Conservation (phyloP, 2,329 filamentous ascomycete species). For the Hymenoscyphus occultus region DNA sequence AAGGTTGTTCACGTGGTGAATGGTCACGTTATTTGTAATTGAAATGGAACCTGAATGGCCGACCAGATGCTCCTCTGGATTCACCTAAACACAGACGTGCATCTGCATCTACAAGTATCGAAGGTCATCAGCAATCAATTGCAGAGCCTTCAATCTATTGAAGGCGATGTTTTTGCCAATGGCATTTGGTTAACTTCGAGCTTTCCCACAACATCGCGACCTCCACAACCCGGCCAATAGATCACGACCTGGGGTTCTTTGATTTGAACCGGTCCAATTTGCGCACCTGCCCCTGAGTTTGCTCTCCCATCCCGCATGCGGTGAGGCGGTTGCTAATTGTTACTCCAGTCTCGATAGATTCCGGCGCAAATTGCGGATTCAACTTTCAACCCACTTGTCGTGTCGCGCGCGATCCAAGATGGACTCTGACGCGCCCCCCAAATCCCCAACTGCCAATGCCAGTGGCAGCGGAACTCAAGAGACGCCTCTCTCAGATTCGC, state of each 20-base stretch:
- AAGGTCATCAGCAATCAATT: constrained; percentile 11
- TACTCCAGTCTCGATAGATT: constrained; percentile 4
- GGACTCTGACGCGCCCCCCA: constrained; percentile 29
- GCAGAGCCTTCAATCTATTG: constrained; percentile 1
- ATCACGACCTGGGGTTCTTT: constrained; percentile 11
- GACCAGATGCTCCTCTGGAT: not conserved
- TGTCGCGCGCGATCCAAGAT: constrained; percentile 20
- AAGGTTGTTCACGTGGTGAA: not conserved
- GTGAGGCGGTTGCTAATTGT: constrained; percentile 9
- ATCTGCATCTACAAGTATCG: constrained; percentile 14
- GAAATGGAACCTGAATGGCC: no score
- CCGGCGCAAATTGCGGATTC: constrained; percentile 29
- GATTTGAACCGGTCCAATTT: constrained; percentile 25
- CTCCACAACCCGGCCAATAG: not conserved
- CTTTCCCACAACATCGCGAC: constrained; percentile 13
- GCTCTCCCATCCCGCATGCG: not conserved
- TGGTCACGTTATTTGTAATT: not conserved
- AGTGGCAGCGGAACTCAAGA: constrained; percentile 19
- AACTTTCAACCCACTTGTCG: constrained; percentile 4
- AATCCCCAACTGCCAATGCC: constrained; percentile 20
- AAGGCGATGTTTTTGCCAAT: constrained; percentile 13
- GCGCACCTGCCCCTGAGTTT: constrained; percentile 12
- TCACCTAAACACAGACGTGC: not conserved
- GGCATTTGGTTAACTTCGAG: constrained; percentile 17
- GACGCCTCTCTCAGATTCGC: constrained; percentile 25